Base-by-base conservation (phyloP, 306 rosid species). In the Rubus parviflorus region DNA sequence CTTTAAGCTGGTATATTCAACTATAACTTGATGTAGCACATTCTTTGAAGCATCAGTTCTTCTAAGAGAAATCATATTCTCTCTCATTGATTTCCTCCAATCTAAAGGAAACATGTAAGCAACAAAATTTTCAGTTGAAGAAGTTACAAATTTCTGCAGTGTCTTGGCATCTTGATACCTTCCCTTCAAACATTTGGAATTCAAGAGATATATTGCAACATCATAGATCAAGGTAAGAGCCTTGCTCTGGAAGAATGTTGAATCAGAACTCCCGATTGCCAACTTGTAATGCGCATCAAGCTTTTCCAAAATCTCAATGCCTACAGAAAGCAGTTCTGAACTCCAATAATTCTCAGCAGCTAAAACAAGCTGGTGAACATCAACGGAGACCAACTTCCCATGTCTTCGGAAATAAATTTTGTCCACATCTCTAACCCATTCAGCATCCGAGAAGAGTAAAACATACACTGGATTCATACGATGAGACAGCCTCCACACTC, bases 261-360 rank as follows among this genome's bases (percentile, higher is more conserved):
- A 43, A 3, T 71, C 65, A 6, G 77, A 71, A 43, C 71, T 61
- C 48, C 41, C 47, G 51, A 60, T 47, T 8, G 77, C 69, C 64
- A 60, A 66, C 72, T 38, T 1, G 25, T 15, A 86, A 35, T 84
- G 82, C 20, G 68, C 81, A 23, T 75, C 72, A 23, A 91, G 85
- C 56, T 68, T 80, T 22, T 2, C 79, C 83, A 86, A 77, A 53
- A 89, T 94, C 17, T 30, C 13, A 70, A 72, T 54, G 17, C 92
- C 90, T 61, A 86, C 87, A 41, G 69, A 67, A 41, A 85, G 47
- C 77, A 89, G 30, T 75, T 89, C 90, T 22, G 82, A 78, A 53
- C 80, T 62, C 97, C 93, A 91, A 73, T 83, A 89, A 16, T 23
- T 73, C 62, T 22, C 13, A 80, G 89, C 91, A 72, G 75, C 84